A percentile compares a stretch with the other conserved stretches of the same genome.
Evolutionary conservation across 1,284 basidiomycete genomes (phyloP).

Genomic region (Abortiporus biennis): DNA sequence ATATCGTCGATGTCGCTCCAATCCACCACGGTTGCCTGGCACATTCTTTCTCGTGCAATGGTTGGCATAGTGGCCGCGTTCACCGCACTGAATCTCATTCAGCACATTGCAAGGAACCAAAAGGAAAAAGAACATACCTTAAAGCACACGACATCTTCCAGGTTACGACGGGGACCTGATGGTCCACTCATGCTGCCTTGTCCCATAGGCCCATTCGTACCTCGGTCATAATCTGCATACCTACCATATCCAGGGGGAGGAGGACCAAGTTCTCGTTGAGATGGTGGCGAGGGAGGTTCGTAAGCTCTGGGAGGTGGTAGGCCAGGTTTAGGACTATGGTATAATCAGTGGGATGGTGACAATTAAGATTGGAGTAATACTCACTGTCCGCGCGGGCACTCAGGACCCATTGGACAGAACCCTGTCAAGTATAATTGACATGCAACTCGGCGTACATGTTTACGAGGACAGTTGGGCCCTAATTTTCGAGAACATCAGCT

Average conservation of each 20-base stretch:
- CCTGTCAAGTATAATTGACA: slow-evolving; percentile 93
- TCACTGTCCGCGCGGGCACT: slow-evolving; percentile 90
- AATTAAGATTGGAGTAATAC: slow-evolving; percentile 27
- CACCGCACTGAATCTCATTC: slow-evolving; percentile 57
- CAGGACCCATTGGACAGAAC: slow-evolving; percentile 91
- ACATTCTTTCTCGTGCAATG: slow-evolving; percentile 83
- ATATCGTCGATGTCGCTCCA: slow-evolving; percentile 38
- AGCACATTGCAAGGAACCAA: not conserved
- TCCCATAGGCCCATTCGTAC: slow-evolving; percentile 12
- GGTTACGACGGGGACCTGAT: slow-evolving; percentile 56
- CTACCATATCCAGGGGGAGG: slow-evolving; percentile 90
- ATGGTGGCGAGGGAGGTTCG: slow-evolving; percentile 70
- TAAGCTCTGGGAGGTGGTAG: slow-evolving; percentile 73
- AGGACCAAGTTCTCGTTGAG: slow-evolving; percentile 77
- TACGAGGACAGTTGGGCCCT: slow-evolving; percentile 89
- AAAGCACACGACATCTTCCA: slow-evolving; percentile 88
- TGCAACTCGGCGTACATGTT: slow-evolving; percentile 87
- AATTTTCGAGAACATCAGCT: slow-evolving; percentile 6
- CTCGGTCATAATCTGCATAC: slow-evolving; percentile 76
- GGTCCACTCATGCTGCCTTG: slow-evolving; percentile 10
- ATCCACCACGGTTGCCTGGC: slow-evolving; percentile 73
- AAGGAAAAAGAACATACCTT: slow-evolving; percentile 47
- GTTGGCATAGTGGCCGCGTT: slow-evolving; percentile 94
- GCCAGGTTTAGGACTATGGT: slow-evolving; percentile 63
- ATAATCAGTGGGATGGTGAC: slow-evolving; percentile 13